Evolutionary conservation across 2,329 filamentous ascomycete genomes (phyloP).

Genomic region (Penicillium janthinellum): DNA sequence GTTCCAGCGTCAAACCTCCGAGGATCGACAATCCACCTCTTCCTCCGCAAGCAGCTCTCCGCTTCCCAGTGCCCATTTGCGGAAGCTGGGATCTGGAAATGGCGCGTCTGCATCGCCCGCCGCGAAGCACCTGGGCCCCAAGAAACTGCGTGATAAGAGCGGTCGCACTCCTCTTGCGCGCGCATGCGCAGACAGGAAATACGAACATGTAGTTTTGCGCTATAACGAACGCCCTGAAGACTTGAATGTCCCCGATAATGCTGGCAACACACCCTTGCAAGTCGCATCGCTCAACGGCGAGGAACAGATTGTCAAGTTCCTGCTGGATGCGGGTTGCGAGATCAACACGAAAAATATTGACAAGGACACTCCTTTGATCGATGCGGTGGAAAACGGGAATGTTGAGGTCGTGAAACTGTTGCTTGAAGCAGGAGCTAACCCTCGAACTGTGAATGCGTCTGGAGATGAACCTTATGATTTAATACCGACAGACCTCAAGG

Average conservation of each 20-base stretch:
- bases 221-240: conserved; percentile 81
- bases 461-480: conserved; percentile 90
- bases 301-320: conserved; percentile 80
- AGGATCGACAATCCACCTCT: conserved; percentile 49
- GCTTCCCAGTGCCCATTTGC: conserved; percentile 42
- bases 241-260: conserved; percentile 86
- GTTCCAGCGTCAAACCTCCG: conserved; percentile 47
- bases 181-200: conserved; percentile 82
- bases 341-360: conserved; percentile 77
- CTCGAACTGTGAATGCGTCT: conserved; percentile 85
- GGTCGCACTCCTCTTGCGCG: conserved; percentile 89
- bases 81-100: conserved; percentile 45
- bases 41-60: conserved; percentile 50
- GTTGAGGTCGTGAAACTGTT: conserved; percentile 83
- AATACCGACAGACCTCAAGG: conserved; percentile 72
- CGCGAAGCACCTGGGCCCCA: conserved; percentile 67
- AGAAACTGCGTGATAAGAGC: conserved; percentile 88
- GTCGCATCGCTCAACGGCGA: conserved; percentile 87
- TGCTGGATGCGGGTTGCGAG: conserved; percentile 82
- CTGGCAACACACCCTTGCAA: conserved; percentile 93
- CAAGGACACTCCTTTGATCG: conserved; percentile 90
- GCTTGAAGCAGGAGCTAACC: conserved; percentile 85
- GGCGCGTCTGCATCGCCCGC: conserved; percentile 63
- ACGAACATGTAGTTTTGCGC: conserved; percentile 74
- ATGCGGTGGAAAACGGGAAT: conserved; percentile 95